A percentile compares a stretch with the other conserved stretches of the same genome.
Evolutionary conservation across 176 grass and related monocot genomes (phyloP).

Genomic region (Eremochloa ophiuroides): DNA sequence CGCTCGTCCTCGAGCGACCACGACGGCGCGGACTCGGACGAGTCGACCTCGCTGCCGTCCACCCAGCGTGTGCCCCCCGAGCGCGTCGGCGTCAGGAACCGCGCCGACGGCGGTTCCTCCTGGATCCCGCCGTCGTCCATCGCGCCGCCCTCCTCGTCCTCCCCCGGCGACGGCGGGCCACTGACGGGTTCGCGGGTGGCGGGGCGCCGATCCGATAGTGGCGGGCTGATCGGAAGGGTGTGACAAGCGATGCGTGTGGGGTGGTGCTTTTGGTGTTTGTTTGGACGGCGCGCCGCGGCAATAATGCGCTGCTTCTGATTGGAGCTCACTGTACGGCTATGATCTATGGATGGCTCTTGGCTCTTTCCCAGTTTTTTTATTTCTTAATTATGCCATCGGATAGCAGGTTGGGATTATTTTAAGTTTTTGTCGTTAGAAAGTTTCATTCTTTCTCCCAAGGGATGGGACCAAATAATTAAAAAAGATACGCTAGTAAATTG

Average conservation of each 20-base stretch:
- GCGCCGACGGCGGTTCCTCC: conserved; percentile 42
- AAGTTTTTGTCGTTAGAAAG: too few relatives aligned
- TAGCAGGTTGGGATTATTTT: too few relatives aligned
- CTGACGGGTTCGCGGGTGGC: neutral
- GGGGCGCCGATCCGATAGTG: neutral
- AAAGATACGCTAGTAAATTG: too few relatives aligned
- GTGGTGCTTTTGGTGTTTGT: neutral
- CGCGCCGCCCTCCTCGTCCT: neutral
- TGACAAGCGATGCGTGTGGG: neutral
- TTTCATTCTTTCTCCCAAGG: too few relatives aligned
- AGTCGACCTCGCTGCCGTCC: conserved; percentile 95
- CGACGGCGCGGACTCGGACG: conserved; percentile 50
- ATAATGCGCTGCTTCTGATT: neutral
- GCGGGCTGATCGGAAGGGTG: neutral
- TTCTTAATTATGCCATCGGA: too few relatives aligned
- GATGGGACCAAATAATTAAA: too few relatives aligned
- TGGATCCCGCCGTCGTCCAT: conserved; percentile 73
- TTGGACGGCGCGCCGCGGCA: neutral
- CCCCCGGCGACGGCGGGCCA: neutral
- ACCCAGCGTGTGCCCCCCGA: conserved; percentile 70
- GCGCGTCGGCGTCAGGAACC: conserved; percentile 18
- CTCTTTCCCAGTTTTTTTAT: too few relatives aligned
- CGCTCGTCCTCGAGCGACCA: conserved; percentile 43
- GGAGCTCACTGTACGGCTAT: neutral
- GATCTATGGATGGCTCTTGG: too few relatives aligned